These are phyloP conservation scores for Helicocarpus griseus DNA, from an alignment of 2,329 filamentous ascomycete species.

Conservation along the genomic window DNA sequence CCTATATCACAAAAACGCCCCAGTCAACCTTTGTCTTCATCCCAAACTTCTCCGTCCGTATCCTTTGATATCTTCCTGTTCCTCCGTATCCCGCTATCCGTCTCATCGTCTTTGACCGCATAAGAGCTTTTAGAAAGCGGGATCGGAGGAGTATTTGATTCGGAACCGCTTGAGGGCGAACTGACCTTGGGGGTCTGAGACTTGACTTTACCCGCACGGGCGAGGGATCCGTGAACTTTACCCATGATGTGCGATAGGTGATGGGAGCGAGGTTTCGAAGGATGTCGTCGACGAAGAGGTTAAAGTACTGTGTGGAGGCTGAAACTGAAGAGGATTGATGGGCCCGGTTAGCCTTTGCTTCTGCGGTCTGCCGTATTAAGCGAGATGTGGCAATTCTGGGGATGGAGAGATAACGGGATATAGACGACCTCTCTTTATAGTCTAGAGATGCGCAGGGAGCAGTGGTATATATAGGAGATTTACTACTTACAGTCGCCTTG, in stretches of 20 bases:
- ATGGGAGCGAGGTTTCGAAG: conserved; percentile 4
- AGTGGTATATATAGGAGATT: background rate
- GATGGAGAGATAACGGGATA: background rate
- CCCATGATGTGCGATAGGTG: conserved; percentile 56
- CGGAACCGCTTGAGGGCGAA: background rate
- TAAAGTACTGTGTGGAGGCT: background rate
- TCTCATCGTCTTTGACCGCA: background rate
- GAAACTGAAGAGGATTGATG: background rate
- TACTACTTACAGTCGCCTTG: background rate
- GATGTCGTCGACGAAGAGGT: conserved; percentile 1
- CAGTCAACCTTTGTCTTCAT: background rate
- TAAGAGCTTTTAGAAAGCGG: background rate
- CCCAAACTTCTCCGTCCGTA: background rate
- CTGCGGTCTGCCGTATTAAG: background rate
- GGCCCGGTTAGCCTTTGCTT: conserved; percentile 1
- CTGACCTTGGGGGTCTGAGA: conserved; percentile 51
- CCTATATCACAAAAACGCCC: conserved; percentile 39
- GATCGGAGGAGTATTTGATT: background rate
- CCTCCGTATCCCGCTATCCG: background rate
- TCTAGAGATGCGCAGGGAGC: background rate
- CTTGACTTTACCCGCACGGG: conserved; percentile 55
- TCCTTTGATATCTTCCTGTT: background rate
- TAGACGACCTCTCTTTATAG: background rate
- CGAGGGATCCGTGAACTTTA: conserved; percentile 84
- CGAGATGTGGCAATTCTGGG: background rate